phyloP scores from a whole-genome alignment of 139 green algal genomes.

The Chlorella sp. region DNA sequence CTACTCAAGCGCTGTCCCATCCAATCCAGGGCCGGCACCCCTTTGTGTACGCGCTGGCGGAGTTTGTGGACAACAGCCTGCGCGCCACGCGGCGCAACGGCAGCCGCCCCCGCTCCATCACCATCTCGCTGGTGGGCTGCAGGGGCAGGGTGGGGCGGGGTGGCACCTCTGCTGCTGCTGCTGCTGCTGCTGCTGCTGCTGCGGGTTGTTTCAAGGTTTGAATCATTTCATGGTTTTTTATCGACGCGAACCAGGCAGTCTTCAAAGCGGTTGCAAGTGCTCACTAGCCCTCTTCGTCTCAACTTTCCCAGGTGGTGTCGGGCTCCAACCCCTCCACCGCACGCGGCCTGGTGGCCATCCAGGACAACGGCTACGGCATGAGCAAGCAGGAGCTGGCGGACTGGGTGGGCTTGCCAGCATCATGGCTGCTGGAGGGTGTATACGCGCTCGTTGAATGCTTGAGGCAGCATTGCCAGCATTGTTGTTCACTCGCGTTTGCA shows the following conservation, averaged over 20 bases:
- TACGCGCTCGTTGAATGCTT: too few species aligned
- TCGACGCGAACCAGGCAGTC: too few species aligned
- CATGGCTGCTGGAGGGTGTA: neutral
- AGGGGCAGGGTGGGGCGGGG: too few species aligned
- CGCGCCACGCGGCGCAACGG: conserved; percentile 58
- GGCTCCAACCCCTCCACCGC: conserved; percentile 33
- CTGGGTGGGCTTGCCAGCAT: conserved; percentile 53
- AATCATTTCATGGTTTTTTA: too few species aligned
- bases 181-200: too few species aligned
- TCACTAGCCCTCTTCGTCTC: too few species aligned
- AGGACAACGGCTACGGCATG: conserved; percentile 85
- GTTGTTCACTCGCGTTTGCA: too few species aligned
- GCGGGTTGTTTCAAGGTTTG: too few species aligned
- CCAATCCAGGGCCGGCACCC: conserved; percentile 75
- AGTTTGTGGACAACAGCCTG: conserved; percentile 88
- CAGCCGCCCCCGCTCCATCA: conserved; percentile 51
- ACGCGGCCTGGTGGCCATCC: conserved; percentile 65
- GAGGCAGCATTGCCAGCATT: too few species aligned
- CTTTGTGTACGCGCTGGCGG: conserved; percentile 82
- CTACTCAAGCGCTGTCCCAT: too few species aligned
- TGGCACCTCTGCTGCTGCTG: too few species aligned
- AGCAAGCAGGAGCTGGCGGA: conserved; percentile 71
- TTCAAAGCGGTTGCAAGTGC: too few species aligned
- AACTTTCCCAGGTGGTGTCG: conserved; percentile 7
- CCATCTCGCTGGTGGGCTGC: conserved; percentile 51